These are phyloP conservation scores for Pachysandra terminalis DNA, from an alignment of 164 flowering plant species.

Conservation along the genomic window DNA sequence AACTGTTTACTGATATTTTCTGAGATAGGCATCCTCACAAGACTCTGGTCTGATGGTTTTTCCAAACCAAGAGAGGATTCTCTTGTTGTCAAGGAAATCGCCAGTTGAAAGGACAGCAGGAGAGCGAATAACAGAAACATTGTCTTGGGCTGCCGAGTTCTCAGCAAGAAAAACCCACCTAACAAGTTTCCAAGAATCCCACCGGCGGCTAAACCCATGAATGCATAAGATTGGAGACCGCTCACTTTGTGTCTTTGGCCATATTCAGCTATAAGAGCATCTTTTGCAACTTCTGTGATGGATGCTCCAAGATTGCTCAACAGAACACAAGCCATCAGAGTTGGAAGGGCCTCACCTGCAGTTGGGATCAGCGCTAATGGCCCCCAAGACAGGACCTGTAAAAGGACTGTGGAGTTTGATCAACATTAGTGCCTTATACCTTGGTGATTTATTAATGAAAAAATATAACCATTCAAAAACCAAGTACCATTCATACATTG, in stretches of 20 bases:
- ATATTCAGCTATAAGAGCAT: conserved; percentile 84
- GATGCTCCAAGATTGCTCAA: conserved; percentile 86
- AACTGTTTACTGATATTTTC: conserved; percentile 43
- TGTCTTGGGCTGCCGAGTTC: conserved; percentile 39
- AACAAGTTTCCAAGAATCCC: conserved; percentile 76
- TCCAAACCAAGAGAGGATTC: conserved; percentile 62
- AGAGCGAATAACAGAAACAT: conserved; percentile 55
- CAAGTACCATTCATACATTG: background rate
- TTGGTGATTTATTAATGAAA: background rate
- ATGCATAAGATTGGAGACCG: conserved; percentile 81
- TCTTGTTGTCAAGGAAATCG: conserved; percentile 38
- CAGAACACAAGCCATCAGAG: conserved; percentile 65
- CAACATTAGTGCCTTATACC: conserved; percentile 14
- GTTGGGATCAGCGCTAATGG: conserved; percentile 53
- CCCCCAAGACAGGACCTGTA: conserved; percentile 88
- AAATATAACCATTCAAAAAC: background rate
- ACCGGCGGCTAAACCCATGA: conserved; percentile 77
- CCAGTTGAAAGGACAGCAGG: conserved; percentile 56
- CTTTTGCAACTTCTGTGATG: conserved; percentile 80
- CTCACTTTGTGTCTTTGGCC: conserved; percentile 45
- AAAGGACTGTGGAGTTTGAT: conserved; percentile 40
- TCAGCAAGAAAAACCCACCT: conserved; percentile 57
- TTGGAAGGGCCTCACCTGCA: conserved; percentile 44
- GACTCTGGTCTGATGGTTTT: conserved; percentile 18
- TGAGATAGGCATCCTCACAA: conserved; percentile 25